These are phyloP conservation scores for Dianthus caryophyllus DNA, from an alignment of 148 eudicot genomes.

Conservation along the genomic window DNA sequence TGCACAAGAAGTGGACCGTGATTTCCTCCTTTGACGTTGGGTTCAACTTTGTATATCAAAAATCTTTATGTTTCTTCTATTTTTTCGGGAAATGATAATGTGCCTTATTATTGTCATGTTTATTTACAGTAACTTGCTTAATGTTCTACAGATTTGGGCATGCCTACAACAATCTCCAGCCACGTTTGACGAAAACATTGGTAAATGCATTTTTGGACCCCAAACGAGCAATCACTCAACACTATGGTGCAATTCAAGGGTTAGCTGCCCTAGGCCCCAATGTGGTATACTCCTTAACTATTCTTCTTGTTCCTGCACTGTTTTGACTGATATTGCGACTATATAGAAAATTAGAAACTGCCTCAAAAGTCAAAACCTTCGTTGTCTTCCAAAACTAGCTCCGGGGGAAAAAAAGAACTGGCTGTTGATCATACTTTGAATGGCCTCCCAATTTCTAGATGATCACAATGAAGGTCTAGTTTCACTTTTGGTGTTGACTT, in stretches of 20 bases:
- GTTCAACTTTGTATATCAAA: not conserved
- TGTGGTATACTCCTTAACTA: conserved; percentile 42
- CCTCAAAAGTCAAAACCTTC: too few relatives aligned
- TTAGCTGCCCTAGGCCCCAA: conserved; percentile 69
- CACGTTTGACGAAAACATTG: conserved; percentile 71
- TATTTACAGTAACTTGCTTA: not conserved
- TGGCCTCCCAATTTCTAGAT: not conserved
- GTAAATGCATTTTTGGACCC: conserved; percentile 71
- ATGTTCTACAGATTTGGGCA: conserved; percentile 61
- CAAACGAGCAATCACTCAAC: conserved; percentile 66
- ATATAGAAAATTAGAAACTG: too few relatives aligned
- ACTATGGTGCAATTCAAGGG: conserved; percentile 82
- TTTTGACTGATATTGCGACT: too few relatives aligned
- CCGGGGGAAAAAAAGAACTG: not conserved
- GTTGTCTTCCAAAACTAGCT: not conserved
- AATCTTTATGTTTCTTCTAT: not conserved
- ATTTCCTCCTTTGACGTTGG: too few relatives aligned
- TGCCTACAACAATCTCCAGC: conserved; percentile 62
- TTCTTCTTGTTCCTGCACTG: not conserved
- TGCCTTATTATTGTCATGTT: not conserved
- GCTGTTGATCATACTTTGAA: not conserved
- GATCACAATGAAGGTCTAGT: not conserved
- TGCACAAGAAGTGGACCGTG: too few relatives aligned
- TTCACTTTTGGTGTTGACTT: not conserved
- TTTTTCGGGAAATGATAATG: not conserved